Conservation (phyloP, 345 rosid genomes). For the Excoecaria agallocha region DNA sequence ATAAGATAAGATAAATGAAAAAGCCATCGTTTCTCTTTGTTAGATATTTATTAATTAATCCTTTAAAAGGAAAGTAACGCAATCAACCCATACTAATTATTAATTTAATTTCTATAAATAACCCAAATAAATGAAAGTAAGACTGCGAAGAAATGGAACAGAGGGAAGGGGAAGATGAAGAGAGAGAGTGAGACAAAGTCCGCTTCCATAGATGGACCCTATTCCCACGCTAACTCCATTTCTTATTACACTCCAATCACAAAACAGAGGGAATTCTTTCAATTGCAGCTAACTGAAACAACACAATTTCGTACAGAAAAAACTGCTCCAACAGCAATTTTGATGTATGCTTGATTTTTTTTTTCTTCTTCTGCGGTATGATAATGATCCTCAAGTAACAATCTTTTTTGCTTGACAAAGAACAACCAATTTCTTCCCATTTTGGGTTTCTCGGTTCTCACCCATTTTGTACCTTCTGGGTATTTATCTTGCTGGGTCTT, state of each 20-base stretch:
- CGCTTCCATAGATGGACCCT: conserved; percentile 20
- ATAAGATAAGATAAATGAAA: no score
- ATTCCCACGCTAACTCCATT: conserved; percentile 21
- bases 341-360: not conserved
- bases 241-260: not conserved
- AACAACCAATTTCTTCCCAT: not conserved
- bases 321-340: not conserved
- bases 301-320: no score
- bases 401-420: not conserved
- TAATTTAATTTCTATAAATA: not conserved
- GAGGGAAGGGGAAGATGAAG: not conserved
- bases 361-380: conserved; percentile 1
- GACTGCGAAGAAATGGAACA: not conserved
- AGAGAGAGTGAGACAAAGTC: not conserved
- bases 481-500: not conserved
- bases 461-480: not conserved
- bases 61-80: not conserved
- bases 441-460: not conserved
- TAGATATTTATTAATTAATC: no score
- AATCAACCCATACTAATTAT: not conserved
- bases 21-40: no score
- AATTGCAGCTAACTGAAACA: not conserved
- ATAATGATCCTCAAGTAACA: not conserved
- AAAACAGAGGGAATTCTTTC: not conserved
- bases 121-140: not conserved